Base-by-base conservation (phyloP, 2,329 filamentous ascomycete genomes). In the Aspergillus ochraceoroseus region DNA sequence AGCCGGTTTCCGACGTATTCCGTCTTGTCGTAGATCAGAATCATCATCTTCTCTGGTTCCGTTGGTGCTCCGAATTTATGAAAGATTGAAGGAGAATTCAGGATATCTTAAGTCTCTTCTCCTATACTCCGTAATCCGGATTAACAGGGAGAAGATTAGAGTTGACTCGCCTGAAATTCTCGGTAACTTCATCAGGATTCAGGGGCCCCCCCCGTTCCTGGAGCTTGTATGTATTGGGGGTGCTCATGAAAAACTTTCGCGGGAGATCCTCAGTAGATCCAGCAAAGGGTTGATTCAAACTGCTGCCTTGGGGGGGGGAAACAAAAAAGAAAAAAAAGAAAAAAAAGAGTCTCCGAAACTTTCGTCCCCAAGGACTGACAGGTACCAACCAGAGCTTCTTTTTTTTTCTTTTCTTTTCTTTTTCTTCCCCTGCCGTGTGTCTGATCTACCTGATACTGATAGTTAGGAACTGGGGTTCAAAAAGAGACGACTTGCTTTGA, bases 261-360 rank as follows among this genome's bases (percentile, higher is more conserved):
- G 59, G 59, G 59, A 62, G 59, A 61, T 63, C 59, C 59, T 48
- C 57, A 54, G 56, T 47, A 59, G 59, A 61, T 61, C 59, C 41
- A 58, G 47, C 23, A 14, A 37, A 23, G 27, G 20, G n/a, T 33
- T 30, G 25, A 35, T n/a, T n/a, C n/a, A n/a, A n/a, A n/a, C n/a
- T n/a, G n/a, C n/a, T n/a, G n/a, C n/a, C n/a, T n/a, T n/a, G n/a
- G n/a, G n/a, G n/a, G n/a, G n/a, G n/a, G n/a, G n/a, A n/a, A n/a
- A n/a, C n/a, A n/a, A 26, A 28, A 7, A 20, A 30, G 15, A 15
- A 28, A 18, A 30, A 31, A 7, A 12, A 19, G 19, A 5, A 23
- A 23, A 28, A 12, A n/a, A 14, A 14, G 7, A n/a, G 8, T n/a
- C 17, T 22, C 31, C 18, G 18, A 23, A 33, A 23, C 17, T 33